phyloP scores from a whole-genome alignment of 192 early-diverging fungal species.

The Umbelopsis ramanniana region DNA sequence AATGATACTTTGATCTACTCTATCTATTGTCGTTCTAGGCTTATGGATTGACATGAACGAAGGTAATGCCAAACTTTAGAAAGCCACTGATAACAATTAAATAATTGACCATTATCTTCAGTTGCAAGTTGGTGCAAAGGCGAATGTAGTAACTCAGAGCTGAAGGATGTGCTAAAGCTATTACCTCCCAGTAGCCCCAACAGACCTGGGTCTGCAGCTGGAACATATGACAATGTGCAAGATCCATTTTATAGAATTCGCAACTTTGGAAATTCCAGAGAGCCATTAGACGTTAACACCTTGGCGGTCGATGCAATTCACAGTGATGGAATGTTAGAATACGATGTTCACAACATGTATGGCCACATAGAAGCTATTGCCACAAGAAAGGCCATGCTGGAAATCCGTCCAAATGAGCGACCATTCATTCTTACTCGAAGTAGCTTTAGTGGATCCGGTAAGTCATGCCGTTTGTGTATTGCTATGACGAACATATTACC shows the following conservation, averaged over 20 bases:
- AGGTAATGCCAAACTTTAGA: neutral
- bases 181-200: slow-evolving; percentile 11
- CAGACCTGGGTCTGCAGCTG: neutral
- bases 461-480: neutral
- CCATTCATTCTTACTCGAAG: slow-evolving; percentile 69
- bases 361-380: slow-evolving; percentile 29
- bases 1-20: neutral
- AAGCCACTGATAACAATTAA: neutral
- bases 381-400: slow-evolving; percentile 27
- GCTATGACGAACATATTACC: too few relatives aligned
- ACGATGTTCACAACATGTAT: slow-evolving; percentile 43
- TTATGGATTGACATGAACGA: slow-evolving; percentile 81
- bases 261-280: slow-evolving; percentile 7
- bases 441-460: slow-evolving; percentile 60
- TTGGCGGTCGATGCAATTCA: slow-evolving; percentile 47
- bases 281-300: slow-evolving; percentile 34
- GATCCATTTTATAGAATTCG: slow-evolving; percentile 7
- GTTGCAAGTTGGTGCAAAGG: slow-evolving; percentile 20
- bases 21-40: neutral
- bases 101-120: neutral
- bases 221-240: slow-evolving; percentile 1
- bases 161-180: neutral
- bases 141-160: slow-evolving; percentile 6
- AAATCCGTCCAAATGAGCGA: slow-evolving; percentile 5
- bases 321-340: slow-evolving; percentile 26